phyloP scores from a whole-genome alignment of 163 green algal genomes.

The Chlorella variabilis region DNA sequence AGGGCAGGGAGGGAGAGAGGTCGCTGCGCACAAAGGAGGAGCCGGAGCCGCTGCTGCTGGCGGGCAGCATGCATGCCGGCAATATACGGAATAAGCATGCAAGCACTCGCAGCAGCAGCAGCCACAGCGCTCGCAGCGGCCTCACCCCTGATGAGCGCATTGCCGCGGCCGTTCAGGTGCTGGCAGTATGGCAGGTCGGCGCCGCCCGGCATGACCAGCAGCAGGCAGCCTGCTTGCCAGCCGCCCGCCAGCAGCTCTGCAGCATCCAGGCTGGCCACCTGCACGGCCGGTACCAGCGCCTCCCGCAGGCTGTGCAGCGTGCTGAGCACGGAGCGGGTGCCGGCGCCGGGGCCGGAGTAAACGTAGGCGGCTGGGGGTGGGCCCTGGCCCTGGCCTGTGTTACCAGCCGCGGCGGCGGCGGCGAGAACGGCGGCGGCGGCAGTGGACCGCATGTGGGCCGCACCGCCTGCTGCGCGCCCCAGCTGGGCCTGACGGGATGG shows the following conservation, averaged over 20 bases:
- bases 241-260: conserved; percentile 59
- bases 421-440: neutral
- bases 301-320: conserved; percentile 47
- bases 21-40: neutral
- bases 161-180: conserved; percentile 73
- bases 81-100: neutral
- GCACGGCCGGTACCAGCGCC: conserved; percentile 25
- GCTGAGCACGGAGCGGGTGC: conserved; percentile 54
- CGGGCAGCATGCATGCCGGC: too few species aligned
- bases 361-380: conserved; percentile 28
- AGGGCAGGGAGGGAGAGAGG: neutral
- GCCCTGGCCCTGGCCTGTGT: neutral
- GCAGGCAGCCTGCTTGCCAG: conserved; percentile 54
- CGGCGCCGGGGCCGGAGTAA: conserved; percentile 69
- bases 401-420: neutral
- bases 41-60: too few species aligned
- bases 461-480: neutral
- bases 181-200: conserved; percentile 85
- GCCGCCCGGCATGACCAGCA: conserved; percentile 81
- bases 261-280: conserved; percentile 52
- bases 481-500: neutral
- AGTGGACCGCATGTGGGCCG: neutral
- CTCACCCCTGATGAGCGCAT: conserved; percentile 65
- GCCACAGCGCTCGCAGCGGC: neutral
- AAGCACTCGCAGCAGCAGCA: neutral